Evolutionary conservation across 768 basidiomycete genomes (phyloP).

Genomic region (Mycena haematopus): DNA sequence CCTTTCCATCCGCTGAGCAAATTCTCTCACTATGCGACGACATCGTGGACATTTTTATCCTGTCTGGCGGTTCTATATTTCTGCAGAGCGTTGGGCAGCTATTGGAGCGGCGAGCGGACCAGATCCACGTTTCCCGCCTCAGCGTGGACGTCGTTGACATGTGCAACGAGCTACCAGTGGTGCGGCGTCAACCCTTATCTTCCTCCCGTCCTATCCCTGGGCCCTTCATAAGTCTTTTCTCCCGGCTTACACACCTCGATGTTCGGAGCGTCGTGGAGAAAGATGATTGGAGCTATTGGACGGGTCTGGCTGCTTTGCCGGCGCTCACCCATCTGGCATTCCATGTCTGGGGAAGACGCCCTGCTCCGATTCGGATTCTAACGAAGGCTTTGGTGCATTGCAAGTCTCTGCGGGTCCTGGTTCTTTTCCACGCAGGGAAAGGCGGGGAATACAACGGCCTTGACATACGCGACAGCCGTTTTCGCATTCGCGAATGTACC

Average conservation of each 20-base stretch:
- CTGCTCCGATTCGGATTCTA: background rate
- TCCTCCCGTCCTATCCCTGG: too few relatives aligned
- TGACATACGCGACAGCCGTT: background rate
- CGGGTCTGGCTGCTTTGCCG: background rate
- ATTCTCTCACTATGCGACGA: background rate
- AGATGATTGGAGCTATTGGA: background rate
- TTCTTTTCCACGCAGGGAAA: background rate
- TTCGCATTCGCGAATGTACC: background rate
- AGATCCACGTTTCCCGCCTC: background rate
- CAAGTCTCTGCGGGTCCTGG: background rate
- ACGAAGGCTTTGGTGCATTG: background rate
- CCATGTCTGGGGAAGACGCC: background rate
- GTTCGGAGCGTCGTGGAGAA: background rate
- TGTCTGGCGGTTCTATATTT: background rate
- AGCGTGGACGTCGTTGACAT: background rate
- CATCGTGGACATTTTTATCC: background rate
- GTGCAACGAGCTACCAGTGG: background rate
- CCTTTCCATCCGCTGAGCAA: background rate
- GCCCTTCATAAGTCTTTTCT: background rate
- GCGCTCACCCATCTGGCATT: background rate
- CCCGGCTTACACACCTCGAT: background rate
- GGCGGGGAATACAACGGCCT: background rate
- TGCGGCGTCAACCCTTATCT: too few relatives aligned
- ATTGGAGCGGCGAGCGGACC: background rate
- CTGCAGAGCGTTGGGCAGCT: background rate